Base-by-base conservation (phyloP, 306 rosid species). In the Rosa lucieae region DNA sequence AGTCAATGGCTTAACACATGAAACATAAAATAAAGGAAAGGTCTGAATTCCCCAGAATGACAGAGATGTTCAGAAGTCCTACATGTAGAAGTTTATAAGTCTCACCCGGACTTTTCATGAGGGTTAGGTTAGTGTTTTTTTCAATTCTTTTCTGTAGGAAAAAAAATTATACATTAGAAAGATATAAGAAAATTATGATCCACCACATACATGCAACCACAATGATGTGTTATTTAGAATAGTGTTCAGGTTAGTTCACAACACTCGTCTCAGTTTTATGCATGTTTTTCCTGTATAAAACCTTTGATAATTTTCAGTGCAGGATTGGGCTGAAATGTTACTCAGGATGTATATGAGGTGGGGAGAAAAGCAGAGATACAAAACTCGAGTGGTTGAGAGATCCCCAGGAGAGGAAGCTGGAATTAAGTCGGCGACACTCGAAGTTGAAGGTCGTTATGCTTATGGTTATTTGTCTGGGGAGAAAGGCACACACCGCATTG, bases 251-350 rank as follows among this genome's bases (percentile, higher is more conserved):
- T 85, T 40, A 80, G 37, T 59, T 80, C 10, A 48, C 8, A 32
- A 52, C 47, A 23, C 17, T 63, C 26, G 10, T 40, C 29, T 32
- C 47, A 6, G 55, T 52, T 48, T 48, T 23, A 49, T 71, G 68
- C 56, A 56, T 70, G 66, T 37, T 79, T 77, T 82, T 76, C 74
- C 76, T 78, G 82, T 82, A 75, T 61, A 68, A 87, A 84, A 80
- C 53, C 76, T 85, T 84, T 84, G 85, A 87, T 87, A 49, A 80
- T 85, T 77, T 87, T 75, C 93, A 94, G 97, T 85, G 90, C 97
- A 94, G 99, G 99, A 94, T 81, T 94, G 97, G 97, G 97, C 97
- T 15, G 97, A 94, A 88, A 94, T 94, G 97, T 94, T 94, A 83
- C 95, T 94, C 76, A 91, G 99, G 86, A 94, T 94, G 99, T 92